Evolutionary conservation across 116 monocot species (phyloP), one percentile per base, ranked within the genome.

Genomic region (Dioscorea cayenensis): DNA sequence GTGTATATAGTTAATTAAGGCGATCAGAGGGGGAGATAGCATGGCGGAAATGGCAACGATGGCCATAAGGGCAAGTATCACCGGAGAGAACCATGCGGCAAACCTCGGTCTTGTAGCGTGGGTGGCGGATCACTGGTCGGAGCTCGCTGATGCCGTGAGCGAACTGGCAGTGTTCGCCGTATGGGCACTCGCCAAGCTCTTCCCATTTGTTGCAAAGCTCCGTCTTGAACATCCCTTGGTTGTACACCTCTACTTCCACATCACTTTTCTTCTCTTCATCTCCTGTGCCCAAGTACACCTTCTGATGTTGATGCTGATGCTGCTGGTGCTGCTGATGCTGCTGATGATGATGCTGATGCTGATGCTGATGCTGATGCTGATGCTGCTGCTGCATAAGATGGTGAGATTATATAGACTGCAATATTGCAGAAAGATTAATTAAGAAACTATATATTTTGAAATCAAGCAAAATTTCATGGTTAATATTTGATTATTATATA

Each of bases 141-240:
- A 96, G 86, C 86, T 96, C 96, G 5, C 36, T 69, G 14, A 96
- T 77, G 22, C 96, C 96, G 76, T 96, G 96, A 4, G 96, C 96
- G 73, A 96, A 96, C 76, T 92, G 96, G 86, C 96, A 96, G 64
- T 86, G 87, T 17, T 87, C 85, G 9, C 87, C 90, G 71, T 96
- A 92, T 3, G 92, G 90, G 55, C 96, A 96, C 28, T 78, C 80
- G 1, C 92, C 90, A 12, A 36, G 82, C 77, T 92, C 90, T 81
- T 96, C 86, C 96, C 96, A 96, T 73, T 96, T 96, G 84, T 96
- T 92, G 90, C 96, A 96, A 14, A 96, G 78, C 81, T 96, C 96
- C 8, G 96, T 96, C 82, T 92, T 96, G 73, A 86, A 80, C 96
- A 88, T 92, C 18, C 96, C 96, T 73, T 96, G 96, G 74, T 81